Evolutionary conservation across 495 filamentous ascomycete genomes (phyloP), one percentile per base, ranked within the genome.

Genomic region (Penicillium dipodomyicola): DNA sequence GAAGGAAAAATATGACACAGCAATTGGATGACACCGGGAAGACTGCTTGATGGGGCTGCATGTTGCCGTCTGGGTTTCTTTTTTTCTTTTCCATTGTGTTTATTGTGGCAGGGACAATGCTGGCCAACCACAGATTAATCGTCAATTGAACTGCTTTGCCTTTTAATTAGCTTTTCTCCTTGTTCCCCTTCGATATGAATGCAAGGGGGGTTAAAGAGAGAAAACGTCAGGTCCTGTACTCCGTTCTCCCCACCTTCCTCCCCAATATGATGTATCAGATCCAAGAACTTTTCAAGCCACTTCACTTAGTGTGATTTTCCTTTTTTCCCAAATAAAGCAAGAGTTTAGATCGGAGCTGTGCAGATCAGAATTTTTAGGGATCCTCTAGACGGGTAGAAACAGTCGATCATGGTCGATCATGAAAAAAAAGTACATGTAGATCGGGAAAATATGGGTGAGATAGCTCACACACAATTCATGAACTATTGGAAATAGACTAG

Each of bases 1-100:
- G 25, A 8, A 48, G n/a, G 45, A 6, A 63, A 68, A 63, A 68
- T 68, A 68, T 68, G 65, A 68, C 49, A 68, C 65, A 61, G 57
- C 65, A 14, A 2, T 42, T 25, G 25, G 17, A 39, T 39, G 7
- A 8, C 35, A 25, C 3, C 5, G 23, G 23, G 23, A 2, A 29
- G 8, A 29, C 20, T 23, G 25, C 44, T 17, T 17, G 23, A n/a
- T 29, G 19, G 14, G 4, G 58, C 56, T 39, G 48, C 20, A 40
- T 15, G 30, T 15, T 23, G 47, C 30, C 33, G 47, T 49, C 20
- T 35, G 19, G 15, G 45, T 27, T 27, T 30, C 29, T 10, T 5
- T 3, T n/a, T 17, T 1, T n/a, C 8, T 17, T 39, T 11, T 15
- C 10, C 35, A 29, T 40, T 51, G 35, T 54, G 19, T 37, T 15